These are phyloP conservation scores for Coffea canephora DNA, from an alignment of 257 asterid genomes.

Conservation along the genomic window DNA sequence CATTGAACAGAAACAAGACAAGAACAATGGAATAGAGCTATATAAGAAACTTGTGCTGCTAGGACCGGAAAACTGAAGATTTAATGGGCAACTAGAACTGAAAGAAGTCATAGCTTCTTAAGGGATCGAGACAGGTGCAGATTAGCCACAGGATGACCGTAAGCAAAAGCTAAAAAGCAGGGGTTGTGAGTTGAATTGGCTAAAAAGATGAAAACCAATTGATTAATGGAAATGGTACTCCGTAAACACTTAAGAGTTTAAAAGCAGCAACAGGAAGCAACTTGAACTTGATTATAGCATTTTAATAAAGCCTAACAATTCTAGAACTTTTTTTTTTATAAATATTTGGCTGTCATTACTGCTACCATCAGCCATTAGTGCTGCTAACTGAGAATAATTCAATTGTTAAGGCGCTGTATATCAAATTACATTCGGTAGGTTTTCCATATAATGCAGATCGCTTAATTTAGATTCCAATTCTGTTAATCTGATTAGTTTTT, in stretches of 20 bases:
- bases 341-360: no score
- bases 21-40: neutral
- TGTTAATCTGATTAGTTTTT: neutral
- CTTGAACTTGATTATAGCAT: neutral
- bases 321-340: no score
- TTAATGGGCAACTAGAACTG: neutral
- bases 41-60: neutral
- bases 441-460: neutral
- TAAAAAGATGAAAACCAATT: neutral
- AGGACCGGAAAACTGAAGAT: neutral
- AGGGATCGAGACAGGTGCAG: neutral
- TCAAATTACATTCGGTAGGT: neutral
- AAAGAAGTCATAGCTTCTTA: neutral
- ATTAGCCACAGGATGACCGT: neutral
- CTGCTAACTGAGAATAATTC: neutral
- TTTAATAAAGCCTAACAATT: neutral
- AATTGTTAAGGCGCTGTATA: neutral
- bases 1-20: neutral
- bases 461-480: neutral
- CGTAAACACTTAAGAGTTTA: neutral
- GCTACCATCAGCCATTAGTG: no score
- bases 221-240: neutral
- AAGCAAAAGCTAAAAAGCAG: neutral
- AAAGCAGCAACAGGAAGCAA: neutral
- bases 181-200: neutral